Evolutionary conservation across 192 early-diverging fungal genomes (phyloP).

Genomic region (Podila verticillata): DNA sequence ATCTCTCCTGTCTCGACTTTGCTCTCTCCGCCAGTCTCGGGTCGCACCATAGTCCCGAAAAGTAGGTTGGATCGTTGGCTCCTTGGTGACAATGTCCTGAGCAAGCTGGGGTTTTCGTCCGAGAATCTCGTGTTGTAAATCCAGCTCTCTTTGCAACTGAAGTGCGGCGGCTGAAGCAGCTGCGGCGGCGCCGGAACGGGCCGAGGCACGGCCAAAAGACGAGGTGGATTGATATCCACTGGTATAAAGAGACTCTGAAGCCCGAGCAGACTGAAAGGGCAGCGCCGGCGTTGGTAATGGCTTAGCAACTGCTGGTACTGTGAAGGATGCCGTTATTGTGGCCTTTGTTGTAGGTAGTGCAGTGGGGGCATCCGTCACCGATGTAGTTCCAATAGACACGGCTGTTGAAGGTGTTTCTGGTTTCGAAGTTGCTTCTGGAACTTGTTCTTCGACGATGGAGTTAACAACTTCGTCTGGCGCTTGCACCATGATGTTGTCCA

Average conservation of each 20-base stretch:
- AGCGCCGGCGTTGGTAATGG: conserved; percentile 39
- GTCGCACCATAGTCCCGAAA: conserved; percentile 50
- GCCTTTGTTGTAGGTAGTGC: neutral
- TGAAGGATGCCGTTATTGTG: conserved; percentile 36
- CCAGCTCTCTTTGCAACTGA: conserved; percentile 36
- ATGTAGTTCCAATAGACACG: neutral
- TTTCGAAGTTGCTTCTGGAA: neutral
- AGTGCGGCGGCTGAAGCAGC: conserved; percentile 43
- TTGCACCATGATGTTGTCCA: neutral
- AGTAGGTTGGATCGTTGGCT: conserved; percentile 32
- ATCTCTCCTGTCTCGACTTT: conserved; percentile 46
- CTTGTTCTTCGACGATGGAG: neutral
- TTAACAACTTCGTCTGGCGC: neutral
- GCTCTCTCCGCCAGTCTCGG: conserved; percentile 44
- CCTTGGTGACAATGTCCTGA: conserved; percentile 46
- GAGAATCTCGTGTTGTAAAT: conserved; percentile 42
- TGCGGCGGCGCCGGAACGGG: conserved; percentile 38
- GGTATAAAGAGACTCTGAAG: conserved; percentile 43
- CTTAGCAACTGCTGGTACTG: conserved; percentile 45
- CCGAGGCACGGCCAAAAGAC: conserved; percentile 13
- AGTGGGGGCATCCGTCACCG: neutral
- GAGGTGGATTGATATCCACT: conserved; percentile 19
- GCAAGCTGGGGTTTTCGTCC: conserved; percentile 48
- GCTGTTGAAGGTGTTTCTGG: neutral
- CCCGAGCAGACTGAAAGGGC: conserved; percentile 48